These are phyloP conservation scores for Effrenium voratum DNA, from an alignment of 73 alveolate genomes.

Conservation along the genomic window DNA sequence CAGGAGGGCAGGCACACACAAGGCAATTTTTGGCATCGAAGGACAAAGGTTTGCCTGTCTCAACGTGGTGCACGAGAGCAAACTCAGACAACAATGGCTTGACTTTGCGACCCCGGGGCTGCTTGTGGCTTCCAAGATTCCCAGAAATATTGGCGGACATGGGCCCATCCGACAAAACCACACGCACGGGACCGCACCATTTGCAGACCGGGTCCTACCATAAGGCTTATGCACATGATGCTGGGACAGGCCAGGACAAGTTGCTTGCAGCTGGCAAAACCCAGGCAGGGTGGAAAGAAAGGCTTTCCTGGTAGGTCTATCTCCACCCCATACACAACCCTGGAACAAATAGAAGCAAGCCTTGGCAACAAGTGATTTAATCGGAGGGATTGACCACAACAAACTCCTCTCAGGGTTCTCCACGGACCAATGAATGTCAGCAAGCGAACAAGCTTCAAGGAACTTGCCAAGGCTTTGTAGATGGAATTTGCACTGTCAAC, in stretches of 20 bases:
- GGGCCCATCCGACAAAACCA: too few relatives aligned
- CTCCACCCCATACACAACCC: slow-evolving; percentile 5
- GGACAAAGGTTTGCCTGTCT: background rate
- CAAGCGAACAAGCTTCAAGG: too few relatives aligned
- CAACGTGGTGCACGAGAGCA: background rate
- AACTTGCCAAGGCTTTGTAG: too few relatives aligned
- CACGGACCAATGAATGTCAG: too few relatives aligned
- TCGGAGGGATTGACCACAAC: background rate
- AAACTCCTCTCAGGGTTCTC: slow-evolving; percentile 14
- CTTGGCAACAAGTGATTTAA: background rate
- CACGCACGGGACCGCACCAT: background rate
- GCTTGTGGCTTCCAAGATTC: background rate
- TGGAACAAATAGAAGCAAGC: background rate
- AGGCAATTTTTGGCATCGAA: background rate
- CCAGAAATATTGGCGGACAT: background rate
- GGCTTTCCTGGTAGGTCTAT: background rate
- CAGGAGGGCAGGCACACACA: background rate
- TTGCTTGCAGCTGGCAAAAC: background rate
- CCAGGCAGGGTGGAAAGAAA: background rate
- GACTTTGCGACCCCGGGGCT: background rate
- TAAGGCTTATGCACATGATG: background rate
- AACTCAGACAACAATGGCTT: background rate
- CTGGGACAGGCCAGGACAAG: slow-evolving; percentile 5
- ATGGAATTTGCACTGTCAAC: too few relatives aligned
- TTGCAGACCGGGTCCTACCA: background rate